A percentile compares a stretch with the other conserved stretches of the same genome.
phyloP scores from a whole-genome alignment of 495 filamentous ascomycete genomes.

The Aspergillus campestris region DNA sequence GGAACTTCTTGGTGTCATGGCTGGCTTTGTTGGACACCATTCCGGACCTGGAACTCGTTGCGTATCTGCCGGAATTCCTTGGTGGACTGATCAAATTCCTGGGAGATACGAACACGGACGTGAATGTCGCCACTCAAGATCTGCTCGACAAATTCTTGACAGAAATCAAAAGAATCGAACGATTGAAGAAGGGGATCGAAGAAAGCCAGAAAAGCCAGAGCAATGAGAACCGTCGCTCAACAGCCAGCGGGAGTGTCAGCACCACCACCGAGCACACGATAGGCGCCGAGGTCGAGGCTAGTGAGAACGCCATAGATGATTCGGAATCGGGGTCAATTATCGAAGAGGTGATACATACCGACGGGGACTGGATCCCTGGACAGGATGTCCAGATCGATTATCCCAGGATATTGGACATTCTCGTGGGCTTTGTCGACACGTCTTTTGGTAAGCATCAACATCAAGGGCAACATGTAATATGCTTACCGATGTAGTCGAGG shows the following conservation, averaged over 20 bases:
- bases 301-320: conserved; percentile 44
- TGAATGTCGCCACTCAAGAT: conserved; percentile 82
- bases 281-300: conserved; percentile 27
- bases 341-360: conserved; percentile 54
- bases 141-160: conserved; percentile 86
- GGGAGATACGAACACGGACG: conserved; percentile 83
- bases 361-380: conserved; percentile 93
- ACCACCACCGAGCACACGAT: conserved; percentile 41
- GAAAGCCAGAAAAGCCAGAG: conserved; percentile 70
- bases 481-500: conserved; percentile 52
- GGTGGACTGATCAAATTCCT: conserved; percentile 87
- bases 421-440: conserved; percentile 84
- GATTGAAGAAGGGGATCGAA: conserved; percentile 83
- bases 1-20: conserved; percentile 94
- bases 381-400: conserved; percentile 96
- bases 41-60: conserved; percentile 91
- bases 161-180: conserved; percentile 91
- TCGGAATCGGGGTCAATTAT: conserved; percentile 50
- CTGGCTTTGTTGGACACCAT: conserved; percentile 93
- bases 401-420: conserved; percentile 81
- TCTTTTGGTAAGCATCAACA: conserved; percentile 50
- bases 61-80: conserved; percentile 85
- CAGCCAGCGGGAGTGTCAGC: conserved; percentile 56
- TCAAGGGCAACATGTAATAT: not conserved
- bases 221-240: conserved; percentile 56